A percentile compares a stretch with the other conserved stretches of the same genome.
Evolutionary conservation across 345 rosid species (phyloP).

Genomic region (Iberis pinnata): DNA sequence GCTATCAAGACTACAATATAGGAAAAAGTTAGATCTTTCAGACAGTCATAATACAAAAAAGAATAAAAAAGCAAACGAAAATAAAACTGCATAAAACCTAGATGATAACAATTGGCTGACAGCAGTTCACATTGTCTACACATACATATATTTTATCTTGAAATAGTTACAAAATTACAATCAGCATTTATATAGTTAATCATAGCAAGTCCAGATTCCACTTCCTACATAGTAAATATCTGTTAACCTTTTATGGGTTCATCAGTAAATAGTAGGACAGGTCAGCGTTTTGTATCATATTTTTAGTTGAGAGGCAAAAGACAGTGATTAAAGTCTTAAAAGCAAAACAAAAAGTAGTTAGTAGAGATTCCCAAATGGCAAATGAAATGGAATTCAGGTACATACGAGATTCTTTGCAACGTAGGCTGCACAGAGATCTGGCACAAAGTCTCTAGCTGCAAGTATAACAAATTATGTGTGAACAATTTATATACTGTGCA

Average conservation of each 20-base stretch:
- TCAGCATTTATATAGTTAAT: background rate
- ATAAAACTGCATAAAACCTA: background rate
- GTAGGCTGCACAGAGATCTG: constrained; percentile 51
- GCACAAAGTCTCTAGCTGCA: constrained; percentile 52
- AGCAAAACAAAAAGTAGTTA: background rate
- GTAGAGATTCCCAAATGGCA: constrained; percentile 13
- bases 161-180: background rate
- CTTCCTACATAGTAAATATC: background rate
- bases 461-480: constrained; percentile 33
- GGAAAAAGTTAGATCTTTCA: background rate
- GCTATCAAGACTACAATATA: constrained; percentile 11
- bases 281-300: background rate
- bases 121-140: background rate
- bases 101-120: background rate
- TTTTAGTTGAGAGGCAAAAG: background rate
- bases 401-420: constrained; percentile 75
- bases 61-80: background rate
- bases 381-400: constrained; percentile 31
- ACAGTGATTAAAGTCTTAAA: background rate
- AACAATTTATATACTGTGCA: constrained; percentile 18
- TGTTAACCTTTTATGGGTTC: background rate
- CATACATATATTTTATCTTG: background rate
- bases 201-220: background rate
- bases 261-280: background rate
- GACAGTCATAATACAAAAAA: background rate